Base-by-base conservation (phyloP, 495 filamentous ascomycete genomes). In the Evansstolkia leycettana region DNA sequence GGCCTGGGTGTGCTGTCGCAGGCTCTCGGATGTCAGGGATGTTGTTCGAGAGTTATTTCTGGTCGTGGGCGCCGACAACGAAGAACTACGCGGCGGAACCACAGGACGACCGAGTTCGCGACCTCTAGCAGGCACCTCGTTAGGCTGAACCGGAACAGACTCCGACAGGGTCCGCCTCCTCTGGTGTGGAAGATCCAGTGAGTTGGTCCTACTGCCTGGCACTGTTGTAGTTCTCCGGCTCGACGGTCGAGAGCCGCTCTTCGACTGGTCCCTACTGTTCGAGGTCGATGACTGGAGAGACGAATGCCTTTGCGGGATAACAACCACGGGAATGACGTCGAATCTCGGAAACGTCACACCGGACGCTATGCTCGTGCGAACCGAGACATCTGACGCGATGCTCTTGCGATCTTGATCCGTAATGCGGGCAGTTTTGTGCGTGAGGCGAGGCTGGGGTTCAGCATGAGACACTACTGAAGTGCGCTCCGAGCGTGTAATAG, bases 41-140 rank as follows among this genome's bases (percentile, higher is more conserved):
- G 67, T 73, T 17, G 76, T 63, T 26, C 76, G 69, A 2, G 80
- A 84, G 32, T 65, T 68, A 41, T 77, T 78, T 27, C 72, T 68
- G 39, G 77, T 84, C 1, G 80, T 81, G 4, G 77, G 78, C 2
- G 79, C 80, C 13, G 79, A 82, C 12, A 84, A 67, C 9, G 78
- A 82, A 3, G 78, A 79, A 40, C 70, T 72, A 23, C 76, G 69
- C 12, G 55, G 47, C 6, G 75, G 76, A 34, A 83, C 70, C 12
- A 62, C 52, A n/a, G 80, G 78, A 8, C 69, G 70, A 28, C 40
- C 45, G 27, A 40, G 33, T 10, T 38, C 31, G 17, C 57, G 54
- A 16, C 50, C 49, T 17, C 55, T 54, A 14, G 40, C 47, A 26
- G 54, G 48, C 15, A 38, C 20, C 9, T 50, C 43, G 37, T 46